Percentiles rank a stretch among this genome's conserved stretches.
phyloP scores from a whole-genome alignment of 768 basidiomycete genomes.

The Steccherinum ochraceum region DNA sequence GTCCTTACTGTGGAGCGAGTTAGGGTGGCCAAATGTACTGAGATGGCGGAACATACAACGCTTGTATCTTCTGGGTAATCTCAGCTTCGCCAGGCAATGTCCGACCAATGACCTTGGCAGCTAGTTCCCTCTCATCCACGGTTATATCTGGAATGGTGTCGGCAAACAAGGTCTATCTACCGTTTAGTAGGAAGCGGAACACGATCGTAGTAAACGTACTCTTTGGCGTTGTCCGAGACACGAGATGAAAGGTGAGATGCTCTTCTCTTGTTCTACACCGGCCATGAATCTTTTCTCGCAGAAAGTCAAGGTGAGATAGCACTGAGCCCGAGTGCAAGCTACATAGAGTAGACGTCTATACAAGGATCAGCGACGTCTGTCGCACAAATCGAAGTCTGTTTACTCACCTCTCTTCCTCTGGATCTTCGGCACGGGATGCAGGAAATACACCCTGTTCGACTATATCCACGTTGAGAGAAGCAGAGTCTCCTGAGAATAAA shows the following conservation, averaged over 20 bases:
- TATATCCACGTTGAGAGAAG: slow-evolving; percentile 21
- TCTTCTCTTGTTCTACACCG: slow-evolving; percentile 46
- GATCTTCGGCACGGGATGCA: slow-evolving; percentile 64
- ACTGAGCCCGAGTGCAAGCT: slow-evolving; percentile 81
- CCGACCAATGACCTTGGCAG: slow-evolving; percentile 50
- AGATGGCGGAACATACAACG: slow-evolving; percentile 39
- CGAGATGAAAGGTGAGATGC: slow-evolving; percentile 54
- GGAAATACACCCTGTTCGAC: slow-evolving; percentile 75
- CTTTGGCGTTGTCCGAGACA: slow-evolving; percentile 36
- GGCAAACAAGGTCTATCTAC: slow-evolving; percentile 33
- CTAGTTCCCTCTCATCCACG: slow-evolving; percentile 35
- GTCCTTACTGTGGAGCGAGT: background rate
- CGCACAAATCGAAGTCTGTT: background rate
- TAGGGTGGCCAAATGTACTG: background rate
- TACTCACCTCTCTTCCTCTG: slow-evolving; percentile 76
- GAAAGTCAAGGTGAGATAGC: slow-evolving; percentile 55
- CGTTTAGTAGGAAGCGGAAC: background rate
- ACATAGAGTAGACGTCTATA: slow-evolving; percentile 78
- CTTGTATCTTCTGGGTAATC: slow-evolving; percentile 33
- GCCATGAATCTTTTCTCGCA: slow-evolving; percentile 42
- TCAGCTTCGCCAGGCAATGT: slow-evolving; percentile 36
- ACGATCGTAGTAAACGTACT: background rate
- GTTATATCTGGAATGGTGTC: slow-evolving; percentile 37
- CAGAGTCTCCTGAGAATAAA: too few relatives aligned
- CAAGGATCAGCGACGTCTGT: background rate